Evolutionary conservation across 495 filamentous ascomycete genomes (phyloP).

Genomic region (Pseudomonodictys pantanalensis): DNA sequence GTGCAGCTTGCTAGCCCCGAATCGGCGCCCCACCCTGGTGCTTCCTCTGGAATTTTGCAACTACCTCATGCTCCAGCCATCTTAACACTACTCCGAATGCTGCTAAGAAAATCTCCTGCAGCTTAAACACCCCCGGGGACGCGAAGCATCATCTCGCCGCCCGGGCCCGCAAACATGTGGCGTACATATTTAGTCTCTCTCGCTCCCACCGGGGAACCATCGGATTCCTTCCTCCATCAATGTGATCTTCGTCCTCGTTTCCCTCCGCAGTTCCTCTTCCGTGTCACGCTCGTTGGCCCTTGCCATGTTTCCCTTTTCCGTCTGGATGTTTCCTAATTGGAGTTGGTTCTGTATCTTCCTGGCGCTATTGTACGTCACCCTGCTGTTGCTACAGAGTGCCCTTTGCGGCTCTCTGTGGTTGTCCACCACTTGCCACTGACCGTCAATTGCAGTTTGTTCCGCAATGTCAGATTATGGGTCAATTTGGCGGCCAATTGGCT

Average conservation of each 20-base stretch:
- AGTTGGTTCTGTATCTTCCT: constrained; percentile 32
- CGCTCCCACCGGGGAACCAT: constrained; percentile 28
- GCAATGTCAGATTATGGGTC: constrained; percentile 62
- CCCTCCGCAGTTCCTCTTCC: constrained; percentile 25
- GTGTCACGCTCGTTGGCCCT: constrained; percentile 31
- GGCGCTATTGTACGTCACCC: constrained; percentile 23
- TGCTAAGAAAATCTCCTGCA: constrained; percentile 35
- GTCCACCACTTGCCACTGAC: constrained; percentile 2
- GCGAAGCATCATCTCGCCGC: constrained; percentile 26
- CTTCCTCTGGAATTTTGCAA: constrained; percentile 26
- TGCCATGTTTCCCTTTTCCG: constrained; percentile 32
- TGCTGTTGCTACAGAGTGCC: neutral
- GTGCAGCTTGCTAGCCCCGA: constrained; percentile 28
- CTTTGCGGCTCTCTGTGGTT: neutral
- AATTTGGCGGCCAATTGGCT: constrained; percentile 59
- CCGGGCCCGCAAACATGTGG: constrained; percentile 32
- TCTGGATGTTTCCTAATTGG: constrained; percentile 28
- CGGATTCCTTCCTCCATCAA: constrained; percentile 27
- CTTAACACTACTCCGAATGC: constrained; percentile 34
- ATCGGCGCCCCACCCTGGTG: constrained; percentile 19
- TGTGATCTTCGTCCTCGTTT: constrained; percentile 37
- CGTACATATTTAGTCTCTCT: constrained; percentile 36
- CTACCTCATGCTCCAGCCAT: constrained; percentile 35
- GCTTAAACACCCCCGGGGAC: constrained; percentile 29
- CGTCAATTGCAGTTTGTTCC: constrained; percentile 22